Percentiles rank a stretch among this genome's conserved stretches.
phyloP scores from a whole-genome alignment of 306 rosid genomes.

The Senna tora region DNA sequence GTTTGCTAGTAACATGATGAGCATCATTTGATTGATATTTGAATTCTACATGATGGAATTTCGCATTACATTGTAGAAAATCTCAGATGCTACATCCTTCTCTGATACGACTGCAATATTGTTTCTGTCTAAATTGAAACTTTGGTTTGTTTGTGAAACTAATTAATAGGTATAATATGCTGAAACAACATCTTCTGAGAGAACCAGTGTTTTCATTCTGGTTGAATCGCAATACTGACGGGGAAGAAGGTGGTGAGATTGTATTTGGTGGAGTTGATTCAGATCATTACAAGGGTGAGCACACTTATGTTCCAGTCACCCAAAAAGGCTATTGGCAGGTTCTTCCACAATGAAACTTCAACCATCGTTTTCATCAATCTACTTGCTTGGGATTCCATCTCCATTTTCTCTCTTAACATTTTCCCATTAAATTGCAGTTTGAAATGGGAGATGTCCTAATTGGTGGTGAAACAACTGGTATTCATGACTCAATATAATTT shows the following conservation, averaged over 20 bases:
- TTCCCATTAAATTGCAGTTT: slow-evolving; percentile 35
- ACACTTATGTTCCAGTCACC: slow-evolving; percentile 45
- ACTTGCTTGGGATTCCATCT: neutral
- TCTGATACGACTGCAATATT: neutral
- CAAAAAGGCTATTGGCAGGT: slow-evolving; percentile 54
- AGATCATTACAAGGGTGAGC: slow-evolving; percentile 48
- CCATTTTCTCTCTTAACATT: neutral
- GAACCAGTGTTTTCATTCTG: slow-evolving; percentile 52
- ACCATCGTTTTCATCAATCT: neutral
- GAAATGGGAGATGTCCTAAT: slow-evolving; percentile 43
- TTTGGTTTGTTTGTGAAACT: slow-evolving; percentile 12
- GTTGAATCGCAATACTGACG: slow-evolving; percentile 42
- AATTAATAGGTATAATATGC: slow-evolving; percentile 41
- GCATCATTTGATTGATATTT: neutral
- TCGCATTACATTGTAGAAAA: neutral
- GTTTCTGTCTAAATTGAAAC: neutral
- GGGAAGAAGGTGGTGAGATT: slow-evolving; percentile 47
- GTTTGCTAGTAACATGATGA: slow-evolving; percentile 11
- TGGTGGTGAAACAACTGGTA: slow-evolving; percentile 47
- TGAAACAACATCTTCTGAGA: slow-evolving; percentile 35
- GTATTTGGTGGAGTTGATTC: slow-evolving; percentile 51
- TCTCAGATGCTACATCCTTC: neutral
- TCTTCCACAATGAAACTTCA: slow-evolving; percentile 3
- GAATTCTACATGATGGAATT: neutral
- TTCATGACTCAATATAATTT: neutral